Evolutionary conservation across 345 rosid genomes (phyloP), one percentile per base, ranked within the genome.

Genomic region (Psidium guajava): DNA sequence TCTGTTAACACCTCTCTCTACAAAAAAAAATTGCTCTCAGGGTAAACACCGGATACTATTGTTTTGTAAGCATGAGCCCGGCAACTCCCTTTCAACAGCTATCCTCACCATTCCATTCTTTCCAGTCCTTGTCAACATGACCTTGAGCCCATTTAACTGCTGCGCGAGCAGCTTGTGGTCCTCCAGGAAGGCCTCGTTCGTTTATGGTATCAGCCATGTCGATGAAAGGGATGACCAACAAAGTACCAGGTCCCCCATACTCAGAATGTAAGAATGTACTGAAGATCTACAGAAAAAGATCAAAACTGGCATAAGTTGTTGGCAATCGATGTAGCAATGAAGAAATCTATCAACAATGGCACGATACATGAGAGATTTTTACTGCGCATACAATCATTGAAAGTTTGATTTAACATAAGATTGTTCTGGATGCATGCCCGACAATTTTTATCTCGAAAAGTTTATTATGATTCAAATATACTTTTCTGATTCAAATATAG

Each of bases 201-300:
- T 94, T 91, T 77, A 95, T 86, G 54, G 95, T 91, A 89, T 97
- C 99, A 7, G 98, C 96, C 97, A 97, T 97, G 92, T 95, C 98
- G n/a, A 94, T 90, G 91, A 95, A 97, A 36, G 99, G 99, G 75
- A 87, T 85, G 50, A 97, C 98, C 88, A 95, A 88, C 83, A 97
- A 95, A 36, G 98, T 97, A 64, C 98, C 99, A 54, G 99, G 98
- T 87, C 99, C 98, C 80, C 98, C 98, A 83, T 95, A 95, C 85
- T 97, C 98, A 2, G 92, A 81, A 27, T 91, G 97, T 86, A 97
- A 86, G 92, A 97, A 95, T 27, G 95, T 93, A 84, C 86, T 89
- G 57, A 95, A 92, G 81, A 97, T 95, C 98, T 97, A 93, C 82
- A 61, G 28, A 83, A 52, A 90, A 89, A 64, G 44, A 64, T 32